Evolutionary conservation across 306 rosid genomes (phyloP), one percentile per base, ranked within the genome.

Genomic region (Vigna angularis): DNA sequence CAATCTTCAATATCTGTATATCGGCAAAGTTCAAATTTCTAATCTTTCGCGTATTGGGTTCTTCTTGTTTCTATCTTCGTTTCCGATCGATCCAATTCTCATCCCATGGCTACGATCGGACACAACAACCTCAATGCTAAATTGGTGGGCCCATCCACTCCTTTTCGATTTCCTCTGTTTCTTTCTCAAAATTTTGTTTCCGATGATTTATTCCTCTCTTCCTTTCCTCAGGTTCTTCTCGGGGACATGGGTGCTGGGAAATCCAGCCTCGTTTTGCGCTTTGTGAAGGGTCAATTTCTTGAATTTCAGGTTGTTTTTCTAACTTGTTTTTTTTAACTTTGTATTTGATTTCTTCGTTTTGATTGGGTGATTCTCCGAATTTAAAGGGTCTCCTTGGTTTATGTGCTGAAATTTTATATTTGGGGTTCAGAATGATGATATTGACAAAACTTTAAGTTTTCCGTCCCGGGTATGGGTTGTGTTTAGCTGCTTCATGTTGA

Each of bases 181-280:
- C 16, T 45, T 0, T 12, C 50, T 45, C 49, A 55, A 24, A 50
- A 3, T 64, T 75, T 76, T 13, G 13, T 18, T 52, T 61, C 68
- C 76, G 55, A 51, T 83, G 6, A 64, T 70, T 66, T 69, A 55
- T 77, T 30, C 64, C 69, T 45, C 17, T 3, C 0, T 14, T 80
- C 16, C 65, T 72, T 32, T 15, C 49, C 40, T 79, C 84, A 88
- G 91, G 91, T 88, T 88, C 89, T 88, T 44, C 89, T 88, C 3
- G 91, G 91, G 50, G 91, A 88, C 45, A 85, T 88, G 91, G 91
- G 91, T 66, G 86, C 91, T 7, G 91, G 91, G 15, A 88, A 88
- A 76, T 88, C 91, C 57, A 88, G 91, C 40, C 91, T 88, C 28
- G 91, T 88, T 84, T 79, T 88, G 86, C 83, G 91, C 51, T 88